Evolutionary conservation across 2,329 filamentous ascomycete genomes (phyloP), one percentile per base, ranked within the genome.

Genomic region (Colletotrichum navitas): DNA sequence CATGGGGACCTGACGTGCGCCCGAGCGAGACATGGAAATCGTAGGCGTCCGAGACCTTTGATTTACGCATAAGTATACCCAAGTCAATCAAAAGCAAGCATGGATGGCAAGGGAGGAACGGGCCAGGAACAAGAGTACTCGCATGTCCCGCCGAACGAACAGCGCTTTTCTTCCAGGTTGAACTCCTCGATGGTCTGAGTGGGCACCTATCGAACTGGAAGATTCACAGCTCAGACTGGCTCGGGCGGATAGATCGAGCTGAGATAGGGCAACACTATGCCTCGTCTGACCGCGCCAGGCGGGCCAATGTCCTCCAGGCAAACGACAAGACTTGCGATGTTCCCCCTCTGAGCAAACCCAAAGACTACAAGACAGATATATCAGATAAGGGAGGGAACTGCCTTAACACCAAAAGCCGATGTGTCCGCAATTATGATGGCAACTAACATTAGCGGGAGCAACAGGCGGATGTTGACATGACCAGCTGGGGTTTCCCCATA

Each of bases 181-280:
- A 16, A 26, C 47, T 26, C n/a, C n/a, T 24, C 11, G 12, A 24
- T 11, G n/a, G 47, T 12, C 41, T 43, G 41, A 6, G 18, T 41
- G 4, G 14, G 14, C 16, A 43, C 18, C 36, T 12, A 39, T 51
- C 26, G 21, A 43, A 32, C 49, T 55, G 18, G 49, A 43, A 32
- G 18, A 36, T 66, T 29, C 16, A 18, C n/a, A 60, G 32, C 63
- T 66, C 43, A 14, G 54, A 24, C 43, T 32, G 11, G 29, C 49
- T n/a, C 47, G n/a, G 26, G 21, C 32, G 26, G 45, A 12, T 24
- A 45, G 24, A 49, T 34, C 52, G 29, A 64, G 32, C 24, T 18
- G 49, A 43, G 18, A 24, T 6, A 12, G 24, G 21, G 12, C 47
- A 52, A 52, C 8, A 6, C 60, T 24, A 66, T 66, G 56, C 56